Evolutionary conservation across 2,329 filamentous ascomycete species (phyloP), one percentile per base, ranked within the genome.

Genomic region (Sclerotinia spermophila): DNA sequence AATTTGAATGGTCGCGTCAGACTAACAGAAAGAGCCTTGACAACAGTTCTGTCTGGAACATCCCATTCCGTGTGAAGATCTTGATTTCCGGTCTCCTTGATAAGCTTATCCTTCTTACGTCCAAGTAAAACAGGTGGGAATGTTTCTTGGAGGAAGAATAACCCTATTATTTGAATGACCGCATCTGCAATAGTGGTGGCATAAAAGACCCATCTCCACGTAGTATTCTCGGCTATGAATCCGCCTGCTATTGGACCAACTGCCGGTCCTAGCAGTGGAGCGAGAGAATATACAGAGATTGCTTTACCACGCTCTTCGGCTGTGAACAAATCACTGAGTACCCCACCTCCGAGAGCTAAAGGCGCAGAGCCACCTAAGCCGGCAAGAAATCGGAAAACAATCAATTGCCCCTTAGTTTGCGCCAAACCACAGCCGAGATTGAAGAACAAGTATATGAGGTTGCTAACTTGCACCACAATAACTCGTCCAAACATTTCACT

Each of bases 181-280:
- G 75, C 76, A 38, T 81, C 82, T 65, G 81, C 77, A 48, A 85
- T 85, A 13, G 83, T 80, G 10, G 85, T 80, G 10, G 84, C 78
- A 81, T 83, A 86, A 68, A 86, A 85, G 1, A 84, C 80, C 86
- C 86, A 87, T 55, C 85, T 77, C 86, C 86, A 87, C 2, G 83
- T 83, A 40, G 78, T 78, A 10, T 81, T 82, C 40, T 82, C 77
- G 0, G 82, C 81, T 0, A 87, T 78, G 71, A 85, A 87, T 0
- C 84, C 85, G 10, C 86, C 86, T 53, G 83, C 83, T 3, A 88
- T 80, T 7, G 82, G 82, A 0, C 81, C 84, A 40, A 78, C 51
- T 8, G 77, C 76, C 19, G 77, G 77, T 17, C 77, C 77, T 7
- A 80, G 74, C 19, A 81, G 75, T 70, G 77, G 73, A 51, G 77